Conservation (phyloP, 2,329 filamentous ascomycete genomes). For the Tolypocladium album region DNA sequence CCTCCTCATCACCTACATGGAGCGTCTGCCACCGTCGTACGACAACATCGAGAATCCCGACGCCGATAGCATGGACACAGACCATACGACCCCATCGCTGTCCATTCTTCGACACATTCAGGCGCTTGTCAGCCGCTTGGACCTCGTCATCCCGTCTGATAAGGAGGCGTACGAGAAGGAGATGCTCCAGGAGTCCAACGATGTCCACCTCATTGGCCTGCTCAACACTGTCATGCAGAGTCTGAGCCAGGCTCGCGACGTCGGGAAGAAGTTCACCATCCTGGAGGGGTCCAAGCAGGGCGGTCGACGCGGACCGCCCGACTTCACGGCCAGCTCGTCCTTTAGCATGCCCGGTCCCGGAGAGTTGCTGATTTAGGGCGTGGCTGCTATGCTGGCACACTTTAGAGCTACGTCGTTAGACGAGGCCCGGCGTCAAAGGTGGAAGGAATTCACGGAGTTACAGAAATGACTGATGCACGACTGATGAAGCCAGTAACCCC, state of each 20-base stretch:
- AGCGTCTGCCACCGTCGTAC: constrained; percentile 57
- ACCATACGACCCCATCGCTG: constrained; percentile 43
- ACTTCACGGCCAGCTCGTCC: constrained; percentile 11
- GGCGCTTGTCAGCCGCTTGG: constrained; percentile 72
- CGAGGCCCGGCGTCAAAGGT: background rate
- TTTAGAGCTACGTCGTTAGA: background rate
- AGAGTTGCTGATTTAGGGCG: constrained; percentile 18
- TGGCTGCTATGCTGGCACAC: background rate
- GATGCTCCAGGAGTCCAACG: constrained; percentile 67
- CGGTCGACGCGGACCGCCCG: constrained; percentile 9
- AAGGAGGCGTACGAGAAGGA: constrained; percentile 56
- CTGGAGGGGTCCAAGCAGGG: constrained; percentile 33
- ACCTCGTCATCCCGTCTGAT: constrained; percentile 67
- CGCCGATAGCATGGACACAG: constrained; percentile 20
- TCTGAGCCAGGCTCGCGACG: constrained; percentile 57
- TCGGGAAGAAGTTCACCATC: constrained; percentile 63
- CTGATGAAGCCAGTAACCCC: background rate
- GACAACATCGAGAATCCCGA: constrained; percentile 37
- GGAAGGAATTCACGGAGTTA: background rate
- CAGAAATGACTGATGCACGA: background rate
- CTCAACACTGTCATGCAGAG: constrained; percentile 67
- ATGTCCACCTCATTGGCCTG: constrained; percentile 69
- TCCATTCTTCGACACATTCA: constrained; percentile 80
- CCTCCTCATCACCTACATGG: constrained; percentile 67
- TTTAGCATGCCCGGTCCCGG: constrained; percentile 16